These are phyloP conservation scores for Fragilariopsis cylindrus DNA, from an alignment of 108 stramenopile genomes.

Conservation along the genomic window DNA sequence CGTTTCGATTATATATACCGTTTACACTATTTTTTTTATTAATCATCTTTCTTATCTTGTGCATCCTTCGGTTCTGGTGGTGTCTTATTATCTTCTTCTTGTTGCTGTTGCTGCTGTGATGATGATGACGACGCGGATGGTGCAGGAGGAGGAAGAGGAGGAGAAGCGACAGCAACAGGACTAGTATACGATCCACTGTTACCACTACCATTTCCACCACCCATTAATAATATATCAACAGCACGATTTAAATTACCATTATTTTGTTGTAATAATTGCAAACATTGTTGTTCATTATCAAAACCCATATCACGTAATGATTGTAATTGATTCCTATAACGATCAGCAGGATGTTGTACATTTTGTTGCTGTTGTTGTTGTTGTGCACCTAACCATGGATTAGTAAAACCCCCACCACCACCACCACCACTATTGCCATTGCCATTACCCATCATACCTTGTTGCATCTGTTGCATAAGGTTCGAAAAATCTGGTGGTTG, in stretches of 20 bases:
- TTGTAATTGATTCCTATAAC: constrained; percentile 72
- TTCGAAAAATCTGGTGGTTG: constrained; percentile 20
- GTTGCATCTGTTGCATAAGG: constrained; percentile 34
- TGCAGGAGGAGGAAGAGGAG: constrained; percentile 9
- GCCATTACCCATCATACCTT: neutral
- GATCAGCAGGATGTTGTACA: constrained; percentile 55
- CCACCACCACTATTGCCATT: constrained; percentile 16
- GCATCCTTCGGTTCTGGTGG: constrained; percentile 9
- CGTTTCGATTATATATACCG: too few relatives aligned
- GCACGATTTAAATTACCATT: constrained; percentile 89
- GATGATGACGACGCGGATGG: neutral
- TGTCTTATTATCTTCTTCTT: neutral
- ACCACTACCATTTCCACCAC: neutral
- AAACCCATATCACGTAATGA: constrained; percentile 87
- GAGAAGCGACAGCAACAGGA: neutral
- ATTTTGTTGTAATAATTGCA: constrained; percentile 62
- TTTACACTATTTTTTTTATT: neutral
- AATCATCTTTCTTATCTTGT: constrained; percentile 14
- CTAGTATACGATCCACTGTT: neutral
- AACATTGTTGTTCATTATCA: constrained; percentile 74
- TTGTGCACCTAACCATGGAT: constrained; percentile 22
- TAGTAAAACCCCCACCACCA: neutral
- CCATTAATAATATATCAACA: constrained; percentile 74
- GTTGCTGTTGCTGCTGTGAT: neutral
- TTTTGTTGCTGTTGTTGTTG: constrained; percentile 14